Percentiles rank a stretch among this genome's conserved stretches.
These are phyloP conservation scores for Claviceps africana DNA, from an alignment of 2,329 filamentous ascomycete species.

Conservation along the genomic window DNA sequence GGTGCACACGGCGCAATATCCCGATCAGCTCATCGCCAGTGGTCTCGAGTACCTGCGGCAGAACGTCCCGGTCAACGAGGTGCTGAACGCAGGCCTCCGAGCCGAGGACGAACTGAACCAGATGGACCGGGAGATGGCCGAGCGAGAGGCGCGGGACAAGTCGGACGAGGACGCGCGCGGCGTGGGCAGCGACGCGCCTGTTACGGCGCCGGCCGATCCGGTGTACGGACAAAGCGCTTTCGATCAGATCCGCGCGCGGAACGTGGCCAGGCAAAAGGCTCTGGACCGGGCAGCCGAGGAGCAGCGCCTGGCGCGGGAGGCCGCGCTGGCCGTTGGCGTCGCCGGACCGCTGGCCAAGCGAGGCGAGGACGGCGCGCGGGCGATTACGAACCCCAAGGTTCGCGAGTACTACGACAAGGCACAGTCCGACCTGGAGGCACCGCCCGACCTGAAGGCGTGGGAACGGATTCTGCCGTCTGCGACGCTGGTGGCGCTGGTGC, in stretches of 20 bases:
- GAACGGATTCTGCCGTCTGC: conserved; percentile 42
- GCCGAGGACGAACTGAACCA: conserved; percentile 48
- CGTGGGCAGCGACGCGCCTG: conserved; percentile 8
- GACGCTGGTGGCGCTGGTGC: conserved; percentile 30
- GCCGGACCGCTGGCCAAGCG: conserved; percentile 29
- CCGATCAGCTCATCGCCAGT: conserved; percentile 24
- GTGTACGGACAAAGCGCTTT: conserved; percentile 44
- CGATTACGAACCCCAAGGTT: conserved; percentile 24
- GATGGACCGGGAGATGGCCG: conserved; percentile 28
- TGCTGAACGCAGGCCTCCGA: conserved; percentile 44
- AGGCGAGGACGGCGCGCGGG: conserved; percentile 22
- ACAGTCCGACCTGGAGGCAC: conserved; percentile 34
- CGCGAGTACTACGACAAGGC: conserved; percentile 29
- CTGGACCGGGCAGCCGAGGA: conserved; percentile 30
- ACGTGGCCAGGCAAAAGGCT: conserved; percentile 35
- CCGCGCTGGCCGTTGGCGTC: conserved; percentile 19
- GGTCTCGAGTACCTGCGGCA: conserved; percentile 43
- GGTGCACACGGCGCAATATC: conserved; percentile 32
- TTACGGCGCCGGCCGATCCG: conserved; percentile 24
- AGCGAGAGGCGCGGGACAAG: conserved; percentile 11
- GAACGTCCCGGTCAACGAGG: conserved; percentile 42
- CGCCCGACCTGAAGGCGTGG: conserved; percentile 35
- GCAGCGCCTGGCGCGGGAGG: conserved; percentile 26
- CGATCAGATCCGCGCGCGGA: conserved; percentile 41
- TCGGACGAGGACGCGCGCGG: conserved; percentile 12